phyloP scores from a whole-genome alignment of 495 filamentous ascomycete species.

The Corynascus novoguineensis region DNA sequence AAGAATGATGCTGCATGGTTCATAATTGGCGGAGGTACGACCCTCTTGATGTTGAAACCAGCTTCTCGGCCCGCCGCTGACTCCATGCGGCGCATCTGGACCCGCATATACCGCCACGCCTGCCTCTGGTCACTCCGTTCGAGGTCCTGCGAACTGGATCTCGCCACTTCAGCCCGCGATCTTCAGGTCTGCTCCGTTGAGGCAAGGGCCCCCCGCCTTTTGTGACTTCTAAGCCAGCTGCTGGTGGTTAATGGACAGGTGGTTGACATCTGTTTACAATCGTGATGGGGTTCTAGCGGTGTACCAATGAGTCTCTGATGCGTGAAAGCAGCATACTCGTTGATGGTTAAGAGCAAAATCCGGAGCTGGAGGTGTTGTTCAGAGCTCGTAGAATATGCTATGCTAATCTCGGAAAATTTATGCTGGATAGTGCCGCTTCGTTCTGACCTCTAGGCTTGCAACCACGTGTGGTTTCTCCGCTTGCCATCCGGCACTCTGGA shows the following conservation, averaged over 20 bases:
- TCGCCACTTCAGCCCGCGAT: conserved; percentile 6
- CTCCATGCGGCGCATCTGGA: not conserved
- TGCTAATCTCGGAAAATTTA: not conserved
- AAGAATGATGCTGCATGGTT: not conserved
- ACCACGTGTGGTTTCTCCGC: not conserved
- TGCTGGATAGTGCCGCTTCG: not conserved
- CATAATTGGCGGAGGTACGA: not conserved
- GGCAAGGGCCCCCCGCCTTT: conserved; percentile 11
- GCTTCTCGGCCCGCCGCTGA: not conserved
- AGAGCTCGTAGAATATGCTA: not conserved
- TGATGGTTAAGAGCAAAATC: not conserved
- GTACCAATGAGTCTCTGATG: not conserved
- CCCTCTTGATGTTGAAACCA: not conserved
- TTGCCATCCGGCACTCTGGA: not conserved
- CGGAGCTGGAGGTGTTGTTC: not conserved
- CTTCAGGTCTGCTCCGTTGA: not conserved
- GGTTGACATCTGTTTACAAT: not conserved
- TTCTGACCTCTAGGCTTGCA: not conserved
- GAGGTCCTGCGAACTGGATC: not conserved
- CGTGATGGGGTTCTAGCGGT: not conserved
- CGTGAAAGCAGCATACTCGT: not conserved
- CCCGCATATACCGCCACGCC: conserved; percentile 1
- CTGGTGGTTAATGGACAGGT: not conserved
- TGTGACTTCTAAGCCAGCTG: conserved; percentile 1
- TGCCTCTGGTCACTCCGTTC: not conserved